phyloP scores from a whole-genome alignment of 805 yeast species.

The Nakazawaea wickerhamii region DNA sequence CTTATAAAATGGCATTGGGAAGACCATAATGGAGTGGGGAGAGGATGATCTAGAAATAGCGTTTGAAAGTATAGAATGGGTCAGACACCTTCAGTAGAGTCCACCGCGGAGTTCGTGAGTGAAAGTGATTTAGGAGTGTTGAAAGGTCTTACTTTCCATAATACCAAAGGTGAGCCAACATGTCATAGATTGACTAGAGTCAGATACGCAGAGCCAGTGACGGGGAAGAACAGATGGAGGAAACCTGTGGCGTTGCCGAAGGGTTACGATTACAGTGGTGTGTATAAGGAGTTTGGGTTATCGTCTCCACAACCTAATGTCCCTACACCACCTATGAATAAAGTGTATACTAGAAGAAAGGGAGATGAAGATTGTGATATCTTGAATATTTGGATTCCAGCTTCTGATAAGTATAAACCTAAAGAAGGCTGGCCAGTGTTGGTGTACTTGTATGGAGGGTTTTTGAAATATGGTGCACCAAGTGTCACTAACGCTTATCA shows the following conservation, averaged over 20 bases:
- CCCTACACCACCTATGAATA: constrained; percentile 20
- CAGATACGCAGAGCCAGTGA: constrained; percentile 4
- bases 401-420: constrained; percentile 26
- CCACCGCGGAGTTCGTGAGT: constrained; percentile 2
- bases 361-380: constrained; percentile 29
- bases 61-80: constrained; percentile 3
- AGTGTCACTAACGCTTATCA: constrained; percentile 16
- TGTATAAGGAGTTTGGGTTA: constrained; percentile 28
- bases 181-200: constrained; percentile 10
- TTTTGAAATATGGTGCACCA: constrained; percentile 32
- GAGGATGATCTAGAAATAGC: no score
- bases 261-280: constrained; percentile 32
- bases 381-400: constrained; percentile 35
- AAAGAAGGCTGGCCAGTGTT: constrained; percentile 37
- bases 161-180: constrained; percentile 4
- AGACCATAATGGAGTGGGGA: no score
- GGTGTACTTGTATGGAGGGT: constrained; percentile 39
- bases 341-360: constrained; percentile 14
- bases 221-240: constrained; percentile 5
- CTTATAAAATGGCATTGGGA: no score
- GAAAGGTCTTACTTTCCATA: constrained; percentile 9
- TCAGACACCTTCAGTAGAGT: constrained; percentile 10
- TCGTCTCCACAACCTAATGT: constrained; percentile 34
- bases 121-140: constrained; percentile 2
- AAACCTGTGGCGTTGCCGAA: constrained; percentile 21